Evolutionary conservation across 129 eudicot genomes (phyloP), one percentile per base, ranked within the genome.

Genomic region (Artemisia argyi): DNA sequence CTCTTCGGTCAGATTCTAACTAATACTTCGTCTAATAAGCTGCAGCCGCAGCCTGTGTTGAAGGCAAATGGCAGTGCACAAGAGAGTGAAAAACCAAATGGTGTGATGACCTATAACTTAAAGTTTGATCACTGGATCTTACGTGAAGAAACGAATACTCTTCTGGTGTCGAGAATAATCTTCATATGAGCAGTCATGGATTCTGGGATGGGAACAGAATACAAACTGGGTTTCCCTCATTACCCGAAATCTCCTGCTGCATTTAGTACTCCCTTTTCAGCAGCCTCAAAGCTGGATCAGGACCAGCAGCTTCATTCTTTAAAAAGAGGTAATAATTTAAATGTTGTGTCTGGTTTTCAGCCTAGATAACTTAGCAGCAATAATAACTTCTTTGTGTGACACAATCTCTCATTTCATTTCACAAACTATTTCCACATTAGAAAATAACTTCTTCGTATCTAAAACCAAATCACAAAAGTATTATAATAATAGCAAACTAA

Each of bases 221-320:
- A 64, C 93, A 83, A 57, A 86, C 80, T 0, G 89, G 86, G 22
- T 76, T 71, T 64, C 55, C 94, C 11, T 35, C 89, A 20, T 64
- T 93, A 67, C 90, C 96, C 0, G 96, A 90, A 86, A 66, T 89
- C 85, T 56, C 97, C 97, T 48, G 80, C 90, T 61, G 97, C 92
- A 17, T 90, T 93, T 73, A n/a, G n/a, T n/a, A 75, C 83, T 18
- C 85, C 76, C 53, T 60, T 54, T 18, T 61, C 82, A 24, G 3
- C 77, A 6, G 51, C 82, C 11, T 52, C 84, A 19, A 85, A 85
- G 69, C 18, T 79, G 19, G 89, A 85, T 61, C 85, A 73, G 66
- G 84, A 71, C 65, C 76, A 76, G 54, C 80, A 77, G 20, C 48
- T 15, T 5, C 66, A 61, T 66, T 76, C 76, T 4, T 61, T 53